Conservation (phyloP, 2,329 filamentous ascomycete genomes). For the Neodidymelliopsis sp. region DNA sequence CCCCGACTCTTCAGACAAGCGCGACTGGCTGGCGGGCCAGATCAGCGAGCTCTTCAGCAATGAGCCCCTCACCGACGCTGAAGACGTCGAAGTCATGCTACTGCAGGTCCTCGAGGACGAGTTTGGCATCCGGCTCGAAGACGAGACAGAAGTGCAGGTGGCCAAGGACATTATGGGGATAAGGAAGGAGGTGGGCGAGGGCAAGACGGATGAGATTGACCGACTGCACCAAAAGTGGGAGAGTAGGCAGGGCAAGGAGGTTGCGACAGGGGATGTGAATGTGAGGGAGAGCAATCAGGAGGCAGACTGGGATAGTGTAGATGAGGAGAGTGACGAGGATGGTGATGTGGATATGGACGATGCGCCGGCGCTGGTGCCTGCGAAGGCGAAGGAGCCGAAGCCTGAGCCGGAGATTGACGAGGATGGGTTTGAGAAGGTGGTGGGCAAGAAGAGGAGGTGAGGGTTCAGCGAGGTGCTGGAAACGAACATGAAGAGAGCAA, state of each 20-base stretch:
- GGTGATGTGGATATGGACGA: conserved; percentile 48
- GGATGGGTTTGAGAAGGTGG: conserved; percentile 54
- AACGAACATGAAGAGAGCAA: background rate
- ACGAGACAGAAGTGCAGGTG: conserved; percentile 80
- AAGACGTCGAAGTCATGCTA: conserved; percentile 84
- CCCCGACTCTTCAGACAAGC: conserved; percentile 81
- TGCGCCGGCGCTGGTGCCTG: conserved; percentile 45
- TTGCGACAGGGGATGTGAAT: conserved; percentile 52
- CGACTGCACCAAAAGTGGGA: conserved; percentile 69
- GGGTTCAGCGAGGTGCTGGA: background rate
- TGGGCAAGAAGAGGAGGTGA: conserved; percentile 50
- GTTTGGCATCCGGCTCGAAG: conserved; percentile 91
- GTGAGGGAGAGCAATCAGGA: conserved; percentile 67
- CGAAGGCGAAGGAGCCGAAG: conserved; percentile 43
- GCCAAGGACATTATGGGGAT: conserved; percentile 76
- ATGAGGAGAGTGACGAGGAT: conserved; percentile 61
- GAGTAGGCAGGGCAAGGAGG: conserved; percentile 66
- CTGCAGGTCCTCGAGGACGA: conserved; percentile 94
- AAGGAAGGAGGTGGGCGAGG: conserved; percentile 68
- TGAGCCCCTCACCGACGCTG: conserved; percentile 70
- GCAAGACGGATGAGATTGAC: conserved; percentile 71
- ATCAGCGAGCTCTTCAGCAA: conserved; percentile 77
- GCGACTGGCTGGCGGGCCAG: conserved; percentile 94
- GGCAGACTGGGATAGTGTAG: conserved; percentile 50
- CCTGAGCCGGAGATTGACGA: conserved; percentile 51